These are phyloP conservation scores for Breviolum minutum DNA, from an alignment of 73 alveolate genomes.

Conservation along the genomic window DNA sequence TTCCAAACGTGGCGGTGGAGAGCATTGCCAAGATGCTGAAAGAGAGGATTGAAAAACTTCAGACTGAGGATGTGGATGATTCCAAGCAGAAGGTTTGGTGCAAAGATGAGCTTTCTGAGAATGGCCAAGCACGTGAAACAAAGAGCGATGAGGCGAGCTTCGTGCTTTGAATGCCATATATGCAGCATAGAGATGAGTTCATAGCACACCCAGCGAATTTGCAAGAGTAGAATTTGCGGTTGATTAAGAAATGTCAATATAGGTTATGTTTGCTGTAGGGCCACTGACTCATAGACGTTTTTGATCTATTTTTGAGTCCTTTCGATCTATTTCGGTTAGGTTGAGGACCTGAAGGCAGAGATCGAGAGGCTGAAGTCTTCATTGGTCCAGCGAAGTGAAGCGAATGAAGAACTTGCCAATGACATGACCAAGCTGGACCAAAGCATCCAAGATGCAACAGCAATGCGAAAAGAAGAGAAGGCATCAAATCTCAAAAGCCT, in stretches of 20 bases:
- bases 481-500: slow-evolving; percentile 16
- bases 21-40: background rate
- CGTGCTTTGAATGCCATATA: no score
- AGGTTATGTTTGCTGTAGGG: no score
- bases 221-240: no score
- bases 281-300: background rate
- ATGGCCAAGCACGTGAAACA: slow-evolving; percentile 32
- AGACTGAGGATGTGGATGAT: slow-evolving; percentile 37
- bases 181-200: background rate
- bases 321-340: background rate
- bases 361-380: background rate
- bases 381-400: slow-evolving; percentile 4
- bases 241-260: no score
- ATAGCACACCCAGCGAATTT: background rate
- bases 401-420: slow-evolving; percentile 15
- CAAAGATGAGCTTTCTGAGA: slow-evolving; percentile 26
- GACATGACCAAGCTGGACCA: slow-evolving; percentile 30
- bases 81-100: slow-evolving; percentile 39
- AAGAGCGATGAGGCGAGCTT: slow-evolving; percentile 1
- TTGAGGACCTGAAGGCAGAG: slow-evolving; percentile 25
- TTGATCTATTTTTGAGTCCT: background rate
- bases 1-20: slow-evolving; percentile 6
- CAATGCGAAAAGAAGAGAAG: background rate
- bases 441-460: background rate
- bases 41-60: slow-evolving; percentile 1